Evolutionary conservation across 768 basidiomycete species (phyloP), one percentile per base, ranked within the genome.

Genomic region (Antrodiella citrinella): DNA sequence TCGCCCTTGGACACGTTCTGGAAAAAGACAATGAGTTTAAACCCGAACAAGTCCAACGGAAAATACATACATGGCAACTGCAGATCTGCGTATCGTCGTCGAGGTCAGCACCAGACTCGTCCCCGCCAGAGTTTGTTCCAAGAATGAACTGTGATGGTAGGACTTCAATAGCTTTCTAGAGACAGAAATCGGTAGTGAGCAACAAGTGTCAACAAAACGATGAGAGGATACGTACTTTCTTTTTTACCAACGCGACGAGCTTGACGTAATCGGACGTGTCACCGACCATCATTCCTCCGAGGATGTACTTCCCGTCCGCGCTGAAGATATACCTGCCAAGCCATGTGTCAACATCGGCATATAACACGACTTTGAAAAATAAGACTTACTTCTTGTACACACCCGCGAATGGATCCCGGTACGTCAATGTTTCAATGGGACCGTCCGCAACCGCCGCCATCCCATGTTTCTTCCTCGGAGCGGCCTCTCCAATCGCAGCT

Each of bases 211-310:
- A 2, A 38, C 41, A 13, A n/a, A 41, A 58, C 18, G n/a, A n/a
- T n/a, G n/a, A n/a, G n/a, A n/a, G n/a, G 42, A 39, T 13, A 49
- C 62, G 25, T 49, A 73, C 81, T 69, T 78, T 79, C 70, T 85
- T 85, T 68, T 82, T 84, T 23, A 84, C 79, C 25, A 86, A 68
- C 11, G 78, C 69, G n/a, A 86, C 72, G 12, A 87, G 70, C 63
- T 86, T 85, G 50, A 80, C 74, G 57, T 80, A 86, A 59, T 84
- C 81, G 30, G 69, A 71, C 9, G 77, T 77, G 57, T 85, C 82
- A 2, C 85, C 86, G n/a, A 89, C 76, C 83, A 87, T 84, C 76
- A 86, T 84, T 3, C 86, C 86, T 11, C 86, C 86, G 3, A 89
- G 65, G 11, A 89, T 69, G 55, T 83, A 73, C 63, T 82, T 80